Percentiles rank a stretch among this genome's conserved stretches.
Evolutionary conservation across 805 yeast species (phyloP).

Genomic region (Hanseniaspora guilliermondii): DNA sequence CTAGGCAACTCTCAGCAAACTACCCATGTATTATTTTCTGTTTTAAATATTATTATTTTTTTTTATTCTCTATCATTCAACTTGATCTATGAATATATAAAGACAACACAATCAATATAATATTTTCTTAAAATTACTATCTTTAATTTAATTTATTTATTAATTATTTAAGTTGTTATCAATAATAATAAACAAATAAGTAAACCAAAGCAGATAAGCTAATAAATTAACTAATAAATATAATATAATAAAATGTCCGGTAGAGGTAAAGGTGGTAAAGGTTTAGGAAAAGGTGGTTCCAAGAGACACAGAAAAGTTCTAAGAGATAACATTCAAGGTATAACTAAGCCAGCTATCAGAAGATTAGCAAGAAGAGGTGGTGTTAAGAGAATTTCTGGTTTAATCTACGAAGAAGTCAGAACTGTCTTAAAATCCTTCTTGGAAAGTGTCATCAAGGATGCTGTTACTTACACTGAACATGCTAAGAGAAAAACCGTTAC

Average conservation of each 20-base stretch:
- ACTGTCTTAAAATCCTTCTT: conserved; percentile 88
- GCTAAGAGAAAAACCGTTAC: conserved; percentile 99
- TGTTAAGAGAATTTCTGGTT: conserved; percentile 98
- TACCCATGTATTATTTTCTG: no score
- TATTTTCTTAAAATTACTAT: background rate
- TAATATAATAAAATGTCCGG: conserved; percentile 61
- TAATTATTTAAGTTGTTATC: background rate
- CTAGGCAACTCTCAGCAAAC: no score
- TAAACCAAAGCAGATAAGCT: conserved; percentile 13
- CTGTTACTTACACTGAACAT: conserved; percentile 98
- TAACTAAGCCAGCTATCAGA: conserved; percentile 98
- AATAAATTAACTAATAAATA: conserved; percentile 11
- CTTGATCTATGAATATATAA: background rate
- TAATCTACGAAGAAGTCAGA: conserved; percentile 97
- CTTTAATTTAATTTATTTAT: background rate
- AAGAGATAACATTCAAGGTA: conserved; percentile 98
- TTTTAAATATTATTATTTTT: background rate
- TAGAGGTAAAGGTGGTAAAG: conserved; percentile 99
- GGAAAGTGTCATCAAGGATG: conserved; percentile 94
- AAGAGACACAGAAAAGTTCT: conserved; percentile 98
- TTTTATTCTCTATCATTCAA: background rate
- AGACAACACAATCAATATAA: background rate
- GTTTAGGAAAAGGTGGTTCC: conserved; percentile 99
- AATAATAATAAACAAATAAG: background rate
- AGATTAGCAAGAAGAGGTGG: conserved; percentile 99